A percentile compares a stretch with the other conserved stretches of the same genome.
Evolutionary conservation across 139 green algal genomes (phyloP).

Genomic region (Astrephomene gubernaculifera): DNA sequence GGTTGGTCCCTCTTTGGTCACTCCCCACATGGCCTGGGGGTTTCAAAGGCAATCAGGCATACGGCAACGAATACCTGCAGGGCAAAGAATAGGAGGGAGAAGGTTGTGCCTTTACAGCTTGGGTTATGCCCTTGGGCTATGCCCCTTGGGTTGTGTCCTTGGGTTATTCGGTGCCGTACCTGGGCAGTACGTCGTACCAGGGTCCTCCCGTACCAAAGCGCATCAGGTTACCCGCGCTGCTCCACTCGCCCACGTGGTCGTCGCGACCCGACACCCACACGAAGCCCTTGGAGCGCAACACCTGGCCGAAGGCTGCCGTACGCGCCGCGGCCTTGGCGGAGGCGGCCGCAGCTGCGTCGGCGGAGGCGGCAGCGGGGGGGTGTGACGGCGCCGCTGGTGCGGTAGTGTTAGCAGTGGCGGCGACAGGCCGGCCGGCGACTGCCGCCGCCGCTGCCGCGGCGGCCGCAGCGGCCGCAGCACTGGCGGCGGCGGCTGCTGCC

Average conservation of each 20-base stretch:
- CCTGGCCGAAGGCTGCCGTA: not conserved
- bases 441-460: not conserved
- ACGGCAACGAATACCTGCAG: no score
- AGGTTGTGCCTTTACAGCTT: no score
- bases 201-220: constrained; percentile 68
- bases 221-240: constrained; percentile 71
- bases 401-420: not conserved
- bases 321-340: constrained; percentile 20
- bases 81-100: no score
- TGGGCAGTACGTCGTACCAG: constrained; percentile 79
- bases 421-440: not conserved
- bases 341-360: constrained; percentile 1
- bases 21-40: no score
- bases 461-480: not conserved
- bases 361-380: not conserved
- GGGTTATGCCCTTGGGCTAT: no score
- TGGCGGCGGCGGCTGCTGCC: constrained; percentile 2
- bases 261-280: constrained; percentile 73
- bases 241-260: constrained; percentile 79
- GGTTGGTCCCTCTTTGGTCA: no score
- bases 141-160: no score
- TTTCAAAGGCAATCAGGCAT: no score
- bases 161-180: constrained; percentile 22
- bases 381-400: not conserved
- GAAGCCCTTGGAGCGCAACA: constrained; percentile 85